phyloP scores from a whole-genome alignment of 306 rosid species.

The Malus orientalis region DNA sequence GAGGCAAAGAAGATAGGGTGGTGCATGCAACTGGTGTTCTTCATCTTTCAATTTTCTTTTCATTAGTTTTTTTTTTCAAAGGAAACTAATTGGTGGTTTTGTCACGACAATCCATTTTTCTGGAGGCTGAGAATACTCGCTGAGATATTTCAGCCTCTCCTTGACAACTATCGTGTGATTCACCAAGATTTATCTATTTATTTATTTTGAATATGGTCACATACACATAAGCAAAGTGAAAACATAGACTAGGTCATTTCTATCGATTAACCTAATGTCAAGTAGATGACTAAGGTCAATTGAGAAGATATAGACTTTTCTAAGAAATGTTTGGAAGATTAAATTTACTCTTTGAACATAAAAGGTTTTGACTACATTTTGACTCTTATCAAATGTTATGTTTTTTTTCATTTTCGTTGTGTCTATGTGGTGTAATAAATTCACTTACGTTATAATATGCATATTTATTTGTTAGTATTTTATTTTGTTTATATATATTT shows the following conservation, averaged over 20 bases:
- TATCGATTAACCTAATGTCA: background rate
- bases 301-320: too few species aligned
- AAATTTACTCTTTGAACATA: too few species aligned
- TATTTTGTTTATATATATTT: too few species aligned
- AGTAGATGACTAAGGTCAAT: background rate
- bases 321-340: too few species aligned
- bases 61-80: background rate
- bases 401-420: background rate
- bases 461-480: too few species aligned
- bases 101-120: too few species aligned
- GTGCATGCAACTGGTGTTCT: slow-evolving; percentile 5
- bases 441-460: too few species aligned
- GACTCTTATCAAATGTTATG: background rate
- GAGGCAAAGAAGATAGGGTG: slow-evolving; percentile 11
- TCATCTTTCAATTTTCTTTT: slow-evolving; percentile 5
- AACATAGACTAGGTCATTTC: background rate
- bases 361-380: background rate
- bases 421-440: background rate
- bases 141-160: too few species aligned
- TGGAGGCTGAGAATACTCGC: too few species aligned
- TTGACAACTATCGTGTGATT: too few species aligned
- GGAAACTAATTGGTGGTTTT: rapidly evolving
- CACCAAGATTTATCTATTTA: background rate
- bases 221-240: slow-evolving; percentile 12
- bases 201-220: slow-evolving; percentile 5